A percentile compares a stretch with the other conserved stretches of the same genome.
Conservation (phyloP, 2,329 filamentous ascomycete species). For the Coniella vitis region DNA sequence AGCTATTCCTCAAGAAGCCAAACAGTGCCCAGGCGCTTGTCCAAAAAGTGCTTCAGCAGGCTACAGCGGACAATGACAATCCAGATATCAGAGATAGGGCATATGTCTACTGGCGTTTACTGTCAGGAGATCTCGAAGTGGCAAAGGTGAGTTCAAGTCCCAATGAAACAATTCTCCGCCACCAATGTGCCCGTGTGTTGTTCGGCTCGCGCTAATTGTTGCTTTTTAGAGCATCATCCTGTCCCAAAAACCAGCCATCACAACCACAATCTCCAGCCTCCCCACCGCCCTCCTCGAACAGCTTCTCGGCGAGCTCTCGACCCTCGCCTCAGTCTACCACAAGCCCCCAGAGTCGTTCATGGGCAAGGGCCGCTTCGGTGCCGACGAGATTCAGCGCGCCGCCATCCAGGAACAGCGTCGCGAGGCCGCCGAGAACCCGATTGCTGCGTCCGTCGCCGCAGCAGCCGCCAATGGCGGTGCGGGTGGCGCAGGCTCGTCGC, state of each 20-base stretch:
- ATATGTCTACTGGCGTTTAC: slow-evolving; percentile 95
- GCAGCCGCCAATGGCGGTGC: too few relatives aligned
- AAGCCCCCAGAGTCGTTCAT: slow-evolving; percentile 98
- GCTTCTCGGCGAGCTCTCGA: slow-evolving; percentile 86
- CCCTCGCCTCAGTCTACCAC: slow-evolving; percentile 95
- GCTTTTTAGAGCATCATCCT: slow-evolving; percentile 69
- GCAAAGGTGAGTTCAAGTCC: slow-evolving; percentile 60
- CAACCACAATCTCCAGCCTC: slow-evolving; percentile 86
- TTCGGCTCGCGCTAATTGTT: neutral
- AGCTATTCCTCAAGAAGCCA: slow-evolving; percentile 95
- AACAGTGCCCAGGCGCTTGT: slow-evolving; percentile 85
- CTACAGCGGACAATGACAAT: slow-evolving; percentile 93
- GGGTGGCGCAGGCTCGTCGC: slow-evolving; percentile 46
- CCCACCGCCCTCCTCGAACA: slow-evolving; percentile 79
- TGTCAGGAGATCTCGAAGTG: slow-evolving; percentile 85
- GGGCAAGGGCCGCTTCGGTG: slow-evolving; percentile 87
- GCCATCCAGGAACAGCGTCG: slow-evolving; percentile 95
- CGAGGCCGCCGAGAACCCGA: slow-evolving; percentile 87
- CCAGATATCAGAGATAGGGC: slow-evolving; percentile 94
- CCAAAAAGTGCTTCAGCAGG: slow-evolving; percentile 87
- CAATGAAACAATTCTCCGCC: neutral
- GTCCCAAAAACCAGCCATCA: slow-evolving; percentile 89
- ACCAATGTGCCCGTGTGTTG: too few relatives aligned
- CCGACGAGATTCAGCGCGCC: slow-evolving; percentile 88
- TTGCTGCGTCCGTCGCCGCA: slow-evolving; percentile 75